phyloP scores from a whole-genome alignment of 1,284 basidiomycete species.

The Microbotryomycetes sp. region DNA sequence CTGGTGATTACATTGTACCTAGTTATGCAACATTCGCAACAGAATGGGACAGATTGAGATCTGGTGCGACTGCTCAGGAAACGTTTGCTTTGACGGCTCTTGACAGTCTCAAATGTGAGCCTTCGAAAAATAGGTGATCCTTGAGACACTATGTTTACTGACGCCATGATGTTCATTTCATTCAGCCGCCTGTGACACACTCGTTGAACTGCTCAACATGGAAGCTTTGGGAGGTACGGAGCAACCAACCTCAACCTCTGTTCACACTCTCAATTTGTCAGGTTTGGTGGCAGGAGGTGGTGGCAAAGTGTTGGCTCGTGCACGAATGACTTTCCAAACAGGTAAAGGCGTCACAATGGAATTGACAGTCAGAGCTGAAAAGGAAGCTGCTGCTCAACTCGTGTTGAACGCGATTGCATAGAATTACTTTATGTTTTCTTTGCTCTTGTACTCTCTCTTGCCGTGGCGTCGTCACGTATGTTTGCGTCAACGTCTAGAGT shows the following conservation, averaged over 20 bases:
- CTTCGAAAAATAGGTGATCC: slow-evolving; percentile 13
- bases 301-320: slow-evolving; percentile 86
- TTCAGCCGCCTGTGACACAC: slow-evolving; percentile 86
- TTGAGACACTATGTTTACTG: not conserved
- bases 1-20: slow-evolving; percentile 86
- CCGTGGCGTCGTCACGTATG: no score
- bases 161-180: no score
- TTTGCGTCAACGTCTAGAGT: no score
- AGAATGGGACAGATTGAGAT: slow-evolving; percentile 89
- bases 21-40: slow-evolving; percentile 82
- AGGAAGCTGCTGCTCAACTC: slow-evolving; percentile 73
- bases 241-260: slow-evolving; percentile 67
- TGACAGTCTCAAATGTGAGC: slow-evolving; percentile 83
- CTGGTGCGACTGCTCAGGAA: slow-evolving; percentile 71
- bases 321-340: slow-evolving; percentile 88
- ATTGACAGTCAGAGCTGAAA: slow-evolving; percentile 85
- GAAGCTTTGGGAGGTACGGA: slow-evolving; percentile 88
- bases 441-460: no score
- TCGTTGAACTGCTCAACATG: slow-evolving; percentile 93
- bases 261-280: slow-evolving; percentile 90
- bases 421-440: slow-evolving; percentile 16
- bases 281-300: slow-evolving; percentile 82
- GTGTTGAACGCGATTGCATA: slow-evolving; percentile 75
- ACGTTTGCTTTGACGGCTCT: slow-evolving; percentile 89
- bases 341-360: slow-evolving; percentile 94